Base-by-base conservation (phyloP, 768 basidiomycete species). In the Tulasnella sp. region DNA sequence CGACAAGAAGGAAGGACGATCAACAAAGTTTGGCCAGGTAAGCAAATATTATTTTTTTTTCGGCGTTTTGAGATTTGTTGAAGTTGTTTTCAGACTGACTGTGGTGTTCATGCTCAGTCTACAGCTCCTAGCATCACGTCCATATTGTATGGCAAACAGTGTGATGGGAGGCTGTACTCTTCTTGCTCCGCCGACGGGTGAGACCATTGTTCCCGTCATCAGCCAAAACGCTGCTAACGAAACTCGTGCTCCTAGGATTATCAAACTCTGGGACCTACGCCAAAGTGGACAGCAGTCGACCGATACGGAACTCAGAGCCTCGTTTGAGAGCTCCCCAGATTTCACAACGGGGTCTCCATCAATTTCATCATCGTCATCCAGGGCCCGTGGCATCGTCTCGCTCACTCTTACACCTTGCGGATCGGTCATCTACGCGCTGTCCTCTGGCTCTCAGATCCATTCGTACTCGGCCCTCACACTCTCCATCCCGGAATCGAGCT, bases 221-320 rank as follows among this genome's bases (percentile, higher is more conserved):
- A 38, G 15, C 5, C 5, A 38, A 15, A 38, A 38, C 5, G 7
- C 34, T 5, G 15, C 7, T 5, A 38, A 7, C 15, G 15, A 38
- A 7, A 15, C 7, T 5, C 34, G 5, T 38, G 34, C 34, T 38
- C 15, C 34, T 38, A 38, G 34, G 15, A 55, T 55, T 12, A 55
- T 55, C 43, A 55, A 55, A 29, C 31, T 55, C 21, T 55, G 53
- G 53, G 53, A 55, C 29, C 53, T 55, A 11, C 53, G 53, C 7
- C 38, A 42, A 11, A 30, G 53, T 24, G 24, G 21, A 2, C 53
- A 45, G 29, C 43, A 24, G 38, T 21, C 31, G 22, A 38, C 34
- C 34, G 34, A 5, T 15, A 7, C 15, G 15, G 5, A 5, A 38
- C 15, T 7, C 15, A 7, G 7, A 38, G 15, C 7, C 34, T 38